Percentiles rank a stretch among this genome's conserved stretches.
phyloP scores from a whole-genome alignment of 495 filamentous ascomycete species.

The Penicillium odoratum region DNA sequence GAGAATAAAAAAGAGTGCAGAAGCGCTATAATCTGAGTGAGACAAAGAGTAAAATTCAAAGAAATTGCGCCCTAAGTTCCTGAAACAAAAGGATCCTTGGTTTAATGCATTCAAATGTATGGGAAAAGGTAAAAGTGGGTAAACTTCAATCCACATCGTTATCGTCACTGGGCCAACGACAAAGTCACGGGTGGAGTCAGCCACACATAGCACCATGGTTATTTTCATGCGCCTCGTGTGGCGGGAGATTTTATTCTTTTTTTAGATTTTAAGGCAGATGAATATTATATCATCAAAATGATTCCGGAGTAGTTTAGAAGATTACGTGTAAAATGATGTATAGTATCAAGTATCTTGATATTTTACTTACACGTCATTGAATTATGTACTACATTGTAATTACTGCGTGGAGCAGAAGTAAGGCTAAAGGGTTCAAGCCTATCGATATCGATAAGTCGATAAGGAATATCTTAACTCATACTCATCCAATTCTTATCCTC shows the following conservation, averaged over 20 bases:
- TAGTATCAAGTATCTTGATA: neutral
- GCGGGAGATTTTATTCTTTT: slow-evolving; percentile 15
- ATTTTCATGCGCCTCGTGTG: slow-evolving; percentile 12
- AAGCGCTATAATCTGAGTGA: neutral
- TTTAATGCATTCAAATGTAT: neutral
- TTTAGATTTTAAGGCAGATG: slow-evolving; percentile 9
- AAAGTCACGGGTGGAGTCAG: slow-evolving; percentile 11
- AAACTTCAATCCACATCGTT: slow-evolving; percentile 5
- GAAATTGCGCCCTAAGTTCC: neutral
- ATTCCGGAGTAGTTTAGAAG: too few species aligned
- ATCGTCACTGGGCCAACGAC: slow-evolving; percentile 45
- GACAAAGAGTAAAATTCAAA: neutral
- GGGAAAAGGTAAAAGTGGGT: slow-evolving; percentile 6
- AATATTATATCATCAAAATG: neutral
- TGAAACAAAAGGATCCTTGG: slow-evolving; percentile 22
- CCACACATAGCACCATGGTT: slow-evolving; percentile 2
- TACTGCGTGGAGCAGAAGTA: neutral
- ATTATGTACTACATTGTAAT: neutral
- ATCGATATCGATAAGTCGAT: neutral
- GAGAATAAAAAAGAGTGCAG: neutral
- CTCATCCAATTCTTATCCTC: neutral
- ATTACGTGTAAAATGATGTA: too few species aligned
- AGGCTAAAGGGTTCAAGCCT: neutral
- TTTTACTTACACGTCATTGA: neutral
- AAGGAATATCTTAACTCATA: neutral